Base-by-base conservation (phyloP, 2,329 filamentous ascomycete genomes). In the Fusarium tricinctum region DNA sequence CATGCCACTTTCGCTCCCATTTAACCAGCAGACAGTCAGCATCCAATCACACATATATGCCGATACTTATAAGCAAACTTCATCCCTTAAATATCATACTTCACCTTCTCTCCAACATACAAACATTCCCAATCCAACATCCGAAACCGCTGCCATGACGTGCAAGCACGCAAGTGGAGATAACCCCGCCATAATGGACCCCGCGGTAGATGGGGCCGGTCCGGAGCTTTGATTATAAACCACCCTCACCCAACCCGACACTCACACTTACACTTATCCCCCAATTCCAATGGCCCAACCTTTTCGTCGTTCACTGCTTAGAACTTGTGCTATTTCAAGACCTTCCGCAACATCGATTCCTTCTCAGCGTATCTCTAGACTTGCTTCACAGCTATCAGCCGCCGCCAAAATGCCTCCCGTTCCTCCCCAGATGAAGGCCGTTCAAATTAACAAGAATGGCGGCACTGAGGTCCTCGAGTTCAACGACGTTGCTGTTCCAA, bases 391-490 rank as follows among this genome's bases (percentile, higher is more conserved):
- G 12, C 38, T 65, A 15, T 61, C 64, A 35, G 44, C 60, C 17
- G 44, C 69, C 44, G 48, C 68, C 45, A 90, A 87, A 39, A 93
- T 93, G 91, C 90, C 91, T 75, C 92, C 88, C 59, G 84, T 97
- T 66, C 81, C 90, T 46, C 88, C 94, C 71, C 87, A 91, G 72
- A 88, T 91, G 82, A 92, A 84, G 40, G 92, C 92, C 52, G 81
- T 86, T 30, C 89, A 90, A 52, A 89, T 86, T 28, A 88, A 90
- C 14, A 87, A 89, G 66, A 79, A 85, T 44, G 88, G 89, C 70
- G 91, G 92, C 73, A 83, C 86, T 47, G 88, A 92, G 61, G 94
- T 92, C 73, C 84, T 94, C 14, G 82, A 93, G 74, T 89, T 91
- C 79, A 90, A 86, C 74, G 88, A 93, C 74, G 78, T 93, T 5